Percentiles rank a stretch among this genome's conserved stretches.
These are phyloP conservation scores for Xylaria sp. DNA, from an alignment of 2,329 filamentous ascomycete genomes.

Conservation along the genomic window DNA sequence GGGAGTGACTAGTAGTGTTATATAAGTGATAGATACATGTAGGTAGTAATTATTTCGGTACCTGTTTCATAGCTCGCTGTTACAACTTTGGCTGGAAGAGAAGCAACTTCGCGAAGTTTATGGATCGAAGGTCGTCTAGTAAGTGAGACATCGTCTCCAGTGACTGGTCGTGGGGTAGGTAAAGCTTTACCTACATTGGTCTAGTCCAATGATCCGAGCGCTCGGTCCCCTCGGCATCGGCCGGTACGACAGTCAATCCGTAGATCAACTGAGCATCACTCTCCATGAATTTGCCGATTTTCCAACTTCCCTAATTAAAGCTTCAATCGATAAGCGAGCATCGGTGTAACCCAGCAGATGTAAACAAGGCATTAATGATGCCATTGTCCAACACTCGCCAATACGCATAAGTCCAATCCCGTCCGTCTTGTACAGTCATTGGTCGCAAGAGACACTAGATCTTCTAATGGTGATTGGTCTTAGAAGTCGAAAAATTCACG, in stretches of 20 bases:
- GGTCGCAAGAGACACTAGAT: neutral
- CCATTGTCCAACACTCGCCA: neutral
- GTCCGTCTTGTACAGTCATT: neutral
- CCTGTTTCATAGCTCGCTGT: no score
- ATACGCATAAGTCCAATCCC: neutral
- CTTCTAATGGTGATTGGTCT: neutral
- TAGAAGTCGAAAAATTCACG: neutral
- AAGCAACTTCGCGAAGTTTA: neutral
- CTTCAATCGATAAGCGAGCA: slow-evolving; percentile 3
- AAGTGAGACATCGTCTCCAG: no score
- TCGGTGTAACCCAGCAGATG: neutral
- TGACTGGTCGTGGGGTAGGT: no score
- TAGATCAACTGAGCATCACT: no score
- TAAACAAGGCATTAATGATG: neutral
- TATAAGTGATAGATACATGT: neutral
- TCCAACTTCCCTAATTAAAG: neutral
- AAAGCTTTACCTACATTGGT: neutral
- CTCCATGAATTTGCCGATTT: no score
- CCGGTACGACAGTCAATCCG: neutral
- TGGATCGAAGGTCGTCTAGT: no score
- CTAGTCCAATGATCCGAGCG: neutral
- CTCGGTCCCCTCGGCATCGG: neutral
- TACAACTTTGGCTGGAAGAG: neutral
- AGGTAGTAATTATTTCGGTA: neutral
- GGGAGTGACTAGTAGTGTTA: no score